phyloP scores from a whole-genome alignment of 352 stramenopile genomes.

The Pseudoperonospora humuli region DNA sequence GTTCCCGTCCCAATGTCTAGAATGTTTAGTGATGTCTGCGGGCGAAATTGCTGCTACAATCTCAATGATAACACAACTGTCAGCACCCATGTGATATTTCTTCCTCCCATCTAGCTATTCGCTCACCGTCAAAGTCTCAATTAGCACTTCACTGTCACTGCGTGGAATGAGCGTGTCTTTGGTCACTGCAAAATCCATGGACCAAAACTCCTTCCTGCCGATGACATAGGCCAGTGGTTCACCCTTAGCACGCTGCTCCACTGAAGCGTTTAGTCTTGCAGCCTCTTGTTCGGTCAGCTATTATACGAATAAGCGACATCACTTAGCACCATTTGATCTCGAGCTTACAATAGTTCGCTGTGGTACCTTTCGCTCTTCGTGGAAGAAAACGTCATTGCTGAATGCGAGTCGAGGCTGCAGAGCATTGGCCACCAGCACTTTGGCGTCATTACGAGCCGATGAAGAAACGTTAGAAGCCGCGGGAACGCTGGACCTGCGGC shows the following conservation, averaged over 20 bases:
- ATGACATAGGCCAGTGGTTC: constrained; percentile 71
- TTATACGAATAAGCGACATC: background rate
- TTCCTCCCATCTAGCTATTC: background rate
- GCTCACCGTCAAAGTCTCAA: constrained; percentile 58
- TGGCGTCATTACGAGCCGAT: constrained; percentile 33
- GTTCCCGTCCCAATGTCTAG: constrained; percentile 68
- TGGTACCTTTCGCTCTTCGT: constrained; percentile 27
- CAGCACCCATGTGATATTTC: background rate
- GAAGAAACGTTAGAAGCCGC: background rate
- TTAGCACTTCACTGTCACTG: constrained; percentile 74
- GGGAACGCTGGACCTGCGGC: background rate
- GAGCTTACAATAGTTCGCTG: background rate
- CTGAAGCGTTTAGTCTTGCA: constrained; percentile 8
- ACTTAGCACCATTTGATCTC: background rate
- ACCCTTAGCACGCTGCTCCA: constrained; percentile 26
- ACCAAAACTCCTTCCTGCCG: constrained; percentile 72
- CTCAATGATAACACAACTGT: background rate
- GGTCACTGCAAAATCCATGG: constrained; percentile 43
- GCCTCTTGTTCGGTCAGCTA: constrained; percentile 31
- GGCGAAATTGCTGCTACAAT: constrained; percentile 35
- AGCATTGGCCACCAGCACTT: constrained; percentile 45
- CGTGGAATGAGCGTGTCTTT: constrained; percentile 66
- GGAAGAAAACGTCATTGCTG: constrained; percentile 55
- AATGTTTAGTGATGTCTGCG: constrained; percentile 31
- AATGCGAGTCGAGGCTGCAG: constrained; percentile 28